Evolutionary conservation across 371 early-diverging fungal species (phyloP).

Genomic region (Rhizomucor miehei): DNA sequence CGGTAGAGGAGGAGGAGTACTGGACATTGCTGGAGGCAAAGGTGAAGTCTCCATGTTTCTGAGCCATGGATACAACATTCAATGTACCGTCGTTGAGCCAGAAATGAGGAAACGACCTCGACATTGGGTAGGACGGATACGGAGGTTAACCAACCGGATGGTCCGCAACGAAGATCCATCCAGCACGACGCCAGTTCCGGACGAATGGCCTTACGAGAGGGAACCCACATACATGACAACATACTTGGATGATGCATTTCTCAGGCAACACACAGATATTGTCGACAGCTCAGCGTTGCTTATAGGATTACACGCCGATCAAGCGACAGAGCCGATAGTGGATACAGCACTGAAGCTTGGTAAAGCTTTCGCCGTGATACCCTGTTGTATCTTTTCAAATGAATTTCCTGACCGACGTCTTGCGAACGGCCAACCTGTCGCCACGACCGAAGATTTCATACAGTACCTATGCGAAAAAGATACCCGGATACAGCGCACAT

Average conservation of each 20-base stretch:
- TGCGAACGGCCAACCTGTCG: conserved; percentile 34
- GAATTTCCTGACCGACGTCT: conserved; percentile 44
- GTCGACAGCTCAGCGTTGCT: conserved; percentile 31
- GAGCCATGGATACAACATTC: conserved; percentile 44
- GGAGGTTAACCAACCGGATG: conserved; percentile 24
- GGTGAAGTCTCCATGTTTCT: conserved; percentile 57
- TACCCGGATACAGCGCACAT: conserved; percentile 37
- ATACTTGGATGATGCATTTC: conserved; percentile 42
- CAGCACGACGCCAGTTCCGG: conserved; percentile 5
- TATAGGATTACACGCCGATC: conserved; percentile 59
- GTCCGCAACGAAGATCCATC: conserved; percentile 19
- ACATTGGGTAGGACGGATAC: conserved; percentile 47
- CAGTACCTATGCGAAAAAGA: conserved; percentile 52
- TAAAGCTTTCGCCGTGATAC: conserved; percentile 59
- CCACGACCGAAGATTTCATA: conserved; percentile 50
- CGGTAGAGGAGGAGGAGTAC: conserved; percentile 27
- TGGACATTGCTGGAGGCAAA: conserved; percentile 63
- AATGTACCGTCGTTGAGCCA: conserved; percentile 52
- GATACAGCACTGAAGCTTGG: conserved; percentile 39
- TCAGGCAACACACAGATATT: conserved; percentile 24
- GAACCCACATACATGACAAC: conserved; percentile 37
- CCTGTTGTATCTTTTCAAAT: conserved; percentile 61
- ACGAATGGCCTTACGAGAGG: conserved; percentile 27
- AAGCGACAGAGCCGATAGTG: conserved; percentile 61
- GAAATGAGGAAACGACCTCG: conserved; percentile 42